Evolutionary conservation across 139 green algal genomes (phyloP), one percentile per base, ranked within the genome.

Genomic region (Haematococcus sp.): DNA sequence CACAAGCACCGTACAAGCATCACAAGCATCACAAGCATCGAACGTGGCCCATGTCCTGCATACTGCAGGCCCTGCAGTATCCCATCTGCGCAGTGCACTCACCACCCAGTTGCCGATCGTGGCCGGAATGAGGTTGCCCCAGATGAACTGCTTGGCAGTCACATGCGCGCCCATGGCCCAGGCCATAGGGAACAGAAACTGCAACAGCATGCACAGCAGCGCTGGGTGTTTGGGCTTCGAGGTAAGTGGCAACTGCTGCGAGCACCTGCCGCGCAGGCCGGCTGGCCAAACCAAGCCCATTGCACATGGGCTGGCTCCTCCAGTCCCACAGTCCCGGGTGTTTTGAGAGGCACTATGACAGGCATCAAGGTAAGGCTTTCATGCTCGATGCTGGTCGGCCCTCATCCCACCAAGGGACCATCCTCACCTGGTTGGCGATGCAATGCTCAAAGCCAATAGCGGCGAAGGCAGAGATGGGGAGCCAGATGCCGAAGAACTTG

Each of bases 361-460:
- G 46, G 46, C 46, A 55, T 17, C 46, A 55, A 17, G 16, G 46
- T 17, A 23, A 15, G 46, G 17, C 16, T 17, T 15, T 17, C 16
- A 55, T 23, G 46, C 15, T 23, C 46, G 17, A 23, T 15, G 15
- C 16, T 55, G 46, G 46, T 55, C 46, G 17, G 46, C 46, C 46
- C 15, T 55, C 15, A 15, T 17, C 16, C 17, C n/a, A n/a, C n/a
- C n/a, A n/a, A n/a, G n/a, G n/a, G n/a, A n/a, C n/a, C n/a, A n/a
- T n/a, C 27, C 68, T 56, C 20, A 66, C 70, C 76, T 68, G 54
- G 76, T 83, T 86, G 34, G 76, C 76, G 68, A 80, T 87, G 71
- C 68, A 77, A 54, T 87, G 82, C 82, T 87, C 82, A 43, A 79
- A 81, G 49, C 82, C 82, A 15, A 87, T 63, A 40, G 76, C 71